Conservation (phyloP, 331 rosid genomes). For the Stylosanthes scabra region DNA sequence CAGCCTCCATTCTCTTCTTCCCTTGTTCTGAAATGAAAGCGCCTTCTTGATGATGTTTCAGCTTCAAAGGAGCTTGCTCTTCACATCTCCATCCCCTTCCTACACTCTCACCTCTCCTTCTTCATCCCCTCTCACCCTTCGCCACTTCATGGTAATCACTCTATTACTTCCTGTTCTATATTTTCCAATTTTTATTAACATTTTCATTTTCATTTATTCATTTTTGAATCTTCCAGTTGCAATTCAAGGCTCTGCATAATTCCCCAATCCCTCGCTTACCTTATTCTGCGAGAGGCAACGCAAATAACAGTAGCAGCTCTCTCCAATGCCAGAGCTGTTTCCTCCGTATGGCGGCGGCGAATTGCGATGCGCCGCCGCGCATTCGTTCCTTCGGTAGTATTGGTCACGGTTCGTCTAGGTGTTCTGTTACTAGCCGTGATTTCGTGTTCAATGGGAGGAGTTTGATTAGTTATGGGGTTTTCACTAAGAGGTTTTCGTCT, state of each 20-base stretch:
- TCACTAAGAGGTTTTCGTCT: conserved; percentile 57
- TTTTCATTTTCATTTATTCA: neutral
- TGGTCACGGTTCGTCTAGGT: conserved; percentile 32
- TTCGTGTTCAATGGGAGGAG: conserved; percentile 30
- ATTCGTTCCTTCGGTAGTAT: conserved; percentile 32
- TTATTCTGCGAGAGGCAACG: conserved; percentile 28
- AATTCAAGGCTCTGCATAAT: conserved; percentile 55
- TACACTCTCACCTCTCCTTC: conserved; percentile 43
- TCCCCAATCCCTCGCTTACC: conserved; percentile 43
- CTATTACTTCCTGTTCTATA: neutral
- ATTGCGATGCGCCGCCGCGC: conserved; percentile 19
- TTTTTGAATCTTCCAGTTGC: conserved; percentile 55
- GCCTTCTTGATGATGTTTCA: conserved; percentile 57
- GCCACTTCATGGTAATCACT: conserved; percentile 61
- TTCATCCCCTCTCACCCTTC: conserved; percentile 45
- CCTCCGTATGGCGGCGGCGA: conserved; percentile 41
- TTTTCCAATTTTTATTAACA: neutral
- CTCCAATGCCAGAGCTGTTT: conserved; percentile 41
- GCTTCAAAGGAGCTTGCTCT: conserved; percentile 58
- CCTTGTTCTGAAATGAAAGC: conserved; percentile 35
- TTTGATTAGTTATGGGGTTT: conserved; percentile 40
- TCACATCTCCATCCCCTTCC: conserved; percentile 44
- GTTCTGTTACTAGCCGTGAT: conserved; percentile 21
- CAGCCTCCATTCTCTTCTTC: too few species aligned
- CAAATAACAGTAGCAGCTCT: conserved; percentile 20